These are phyloP conservation scores for Aspergillus transmontanensis DNA, from an alignment of 2,329 filamentous ascomycete species.

Conservation along the genomic window DNA sequence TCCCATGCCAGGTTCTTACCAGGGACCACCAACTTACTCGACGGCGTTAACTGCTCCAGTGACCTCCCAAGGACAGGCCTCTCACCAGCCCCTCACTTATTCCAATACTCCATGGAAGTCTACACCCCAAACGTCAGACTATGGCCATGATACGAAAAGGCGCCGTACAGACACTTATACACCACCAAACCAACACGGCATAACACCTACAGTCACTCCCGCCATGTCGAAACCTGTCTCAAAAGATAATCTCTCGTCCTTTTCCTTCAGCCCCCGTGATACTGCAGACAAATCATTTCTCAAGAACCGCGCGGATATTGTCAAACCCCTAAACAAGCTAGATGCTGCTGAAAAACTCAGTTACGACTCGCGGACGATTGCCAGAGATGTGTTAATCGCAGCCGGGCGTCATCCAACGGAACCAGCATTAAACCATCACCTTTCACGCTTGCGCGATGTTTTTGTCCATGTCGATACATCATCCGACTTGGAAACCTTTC, in stretches of 20 bases:
- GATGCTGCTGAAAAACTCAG: conserved; percentile 48
- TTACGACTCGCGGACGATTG: conserved; percentile 65
- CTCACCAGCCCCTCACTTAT: neutral
- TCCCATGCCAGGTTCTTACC: neutral
- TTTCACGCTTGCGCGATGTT: conserved; percentile 50
- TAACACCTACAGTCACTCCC: neutral
- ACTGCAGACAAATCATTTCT: conserved; percentile 23
- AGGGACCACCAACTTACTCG: neutral
- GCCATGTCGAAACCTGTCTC: neutral
- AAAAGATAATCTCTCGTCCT: conserved; percentile 9
- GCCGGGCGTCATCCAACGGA: conserved; percentile 64
- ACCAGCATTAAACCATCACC: conserved; percentile 60
- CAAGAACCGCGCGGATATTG: conserved; percentile 39
- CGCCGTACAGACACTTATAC: conserved; percentile 14
- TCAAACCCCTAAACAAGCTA: conserved; percentile 45
- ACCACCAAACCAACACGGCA: neutral
- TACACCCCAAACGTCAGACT: neutral
- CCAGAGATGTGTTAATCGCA: conserved; percentile 64
- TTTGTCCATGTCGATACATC: conserved; percentile 47
- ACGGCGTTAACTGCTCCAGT: neutral
- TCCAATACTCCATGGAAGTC: neutral
- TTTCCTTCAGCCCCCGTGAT: conserved; percentile 14
- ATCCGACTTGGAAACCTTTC: conserved; percentile 60
- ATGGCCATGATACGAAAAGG: conserved; percentile 15
- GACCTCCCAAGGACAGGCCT: neutral